These are phyloP conservation scores for Strobilomyces echinocephalus DNA, from an alignment of 768 basidiomycete genomes.

Conservation along the genomic window DNA sequence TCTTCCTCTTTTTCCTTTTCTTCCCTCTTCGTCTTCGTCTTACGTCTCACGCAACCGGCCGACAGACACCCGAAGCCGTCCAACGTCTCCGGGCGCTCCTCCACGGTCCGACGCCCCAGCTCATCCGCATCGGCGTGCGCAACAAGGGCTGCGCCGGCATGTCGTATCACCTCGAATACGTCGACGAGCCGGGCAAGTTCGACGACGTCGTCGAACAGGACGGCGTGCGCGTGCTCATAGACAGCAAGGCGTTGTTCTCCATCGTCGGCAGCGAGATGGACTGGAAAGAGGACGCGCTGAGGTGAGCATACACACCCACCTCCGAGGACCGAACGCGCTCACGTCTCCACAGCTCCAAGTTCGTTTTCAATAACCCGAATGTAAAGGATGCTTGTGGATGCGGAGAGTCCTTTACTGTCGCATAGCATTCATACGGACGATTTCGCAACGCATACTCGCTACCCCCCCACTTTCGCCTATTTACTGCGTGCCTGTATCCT, in stretches of 20 bases:
- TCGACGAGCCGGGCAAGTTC: slow-evolving; percentile 82
- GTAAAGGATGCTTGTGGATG: slow-evolving; percentile 94
- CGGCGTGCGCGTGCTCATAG: slow-evolving; percentile 88
- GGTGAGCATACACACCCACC: slow-evolving; percentile 37
- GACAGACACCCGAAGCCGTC: slow-evolving; percentile 77
- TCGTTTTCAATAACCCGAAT: slow-evolving; percentile 86
- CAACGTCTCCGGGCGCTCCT: slow-evolving; percentile 66
- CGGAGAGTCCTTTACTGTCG: slow-evolving; percentile 83
- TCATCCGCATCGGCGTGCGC: slow-evolving; percentile 91
- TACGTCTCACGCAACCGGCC: no score
- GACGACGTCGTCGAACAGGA: slow-evolving; percentile 98
- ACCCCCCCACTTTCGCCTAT: slow-evolving; percentile 8
- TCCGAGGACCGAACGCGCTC: background rate
- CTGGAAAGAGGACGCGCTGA: slow-evolving; percentile 90
- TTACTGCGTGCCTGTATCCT: slow-evolving; percentile 24
- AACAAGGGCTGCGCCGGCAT: slow-evolving; percentile 97
- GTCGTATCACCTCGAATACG: slow-evolving; percentile 86
- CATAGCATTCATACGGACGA: slow-evolving; percentile 13
- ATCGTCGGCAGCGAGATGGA: slow-evolving; percentile 99
- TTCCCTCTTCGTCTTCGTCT: no score
- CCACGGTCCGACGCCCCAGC: slow-evolving; percentile 79
- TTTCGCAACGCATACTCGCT: slow-evolving; percentile 5
- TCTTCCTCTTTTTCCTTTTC: no score
- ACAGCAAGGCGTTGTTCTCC: slow-evolving; percentile 94
- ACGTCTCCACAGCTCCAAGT: slow-evolving; percentile 57